A percentile compares a stretch with the other conserved stretches of the same genome.
Conservation (phyloP, 345 rosid genomes). For the Populus nigra region DNA sequence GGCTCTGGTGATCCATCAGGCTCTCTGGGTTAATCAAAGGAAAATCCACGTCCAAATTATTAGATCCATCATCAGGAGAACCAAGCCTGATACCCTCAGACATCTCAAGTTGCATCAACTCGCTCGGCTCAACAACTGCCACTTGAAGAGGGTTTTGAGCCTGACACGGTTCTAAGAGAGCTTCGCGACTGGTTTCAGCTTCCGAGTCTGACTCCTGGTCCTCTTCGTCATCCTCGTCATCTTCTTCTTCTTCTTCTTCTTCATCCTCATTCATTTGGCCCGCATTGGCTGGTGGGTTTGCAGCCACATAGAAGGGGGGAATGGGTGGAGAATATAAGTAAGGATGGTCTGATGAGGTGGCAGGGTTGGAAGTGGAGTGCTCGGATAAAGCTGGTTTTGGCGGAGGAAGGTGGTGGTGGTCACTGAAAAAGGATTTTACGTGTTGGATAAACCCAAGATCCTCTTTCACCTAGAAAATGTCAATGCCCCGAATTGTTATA, state of each 20-base stretch:
- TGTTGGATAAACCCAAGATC: constrained; percentile 51
- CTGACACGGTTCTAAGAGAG: background rate
- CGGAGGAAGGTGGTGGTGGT: constrained; percentile 39
- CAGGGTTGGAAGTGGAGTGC: constrained; percentile 73
- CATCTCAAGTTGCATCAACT: constrained; percentile 71
- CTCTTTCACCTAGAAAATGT: constrained; percentile 50
- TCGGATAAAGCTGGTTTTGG: constrained; percentile 76
- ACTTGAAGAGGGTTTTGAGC: constrained; percentile 21
- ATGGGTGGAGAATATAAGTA: constrained; percentile 39
- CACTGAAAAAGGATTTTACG: constrained; percentile 59
- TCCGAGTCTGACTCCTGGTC: constrained; percentile 25
- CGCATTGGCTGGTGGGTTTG: constrained; percentile 24
- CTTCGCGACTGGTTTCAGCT: constrained; percentile 29
- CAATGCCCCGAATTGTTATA: background rate
- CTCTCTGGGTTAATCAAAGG: constrained; percentile 28
- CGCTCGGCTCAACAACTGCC: constrained; percentile 49
- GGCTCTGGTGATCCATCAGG: constrained; percentile 30
- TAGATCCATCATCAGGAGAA: constrained; percentile 76
- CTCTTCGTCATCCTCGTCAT: constrained; percentile 38
- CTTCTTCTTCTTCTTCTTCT: constrained; percentile 32
- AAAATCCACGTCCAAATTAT: constrained; percentile 58
- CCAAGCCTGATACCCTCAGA: constrained; percentile 78
- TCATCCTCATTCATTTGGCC: constrained; percentile 37
- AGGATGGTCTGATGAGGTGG: constrained; percentile 48
- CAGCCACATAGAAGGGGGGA: constrained; percentile 29